Base-by-base conservation (phyloP, 2,329 filamentous ascomycete genomes). In the Hypoxylon sp. region DNA sequence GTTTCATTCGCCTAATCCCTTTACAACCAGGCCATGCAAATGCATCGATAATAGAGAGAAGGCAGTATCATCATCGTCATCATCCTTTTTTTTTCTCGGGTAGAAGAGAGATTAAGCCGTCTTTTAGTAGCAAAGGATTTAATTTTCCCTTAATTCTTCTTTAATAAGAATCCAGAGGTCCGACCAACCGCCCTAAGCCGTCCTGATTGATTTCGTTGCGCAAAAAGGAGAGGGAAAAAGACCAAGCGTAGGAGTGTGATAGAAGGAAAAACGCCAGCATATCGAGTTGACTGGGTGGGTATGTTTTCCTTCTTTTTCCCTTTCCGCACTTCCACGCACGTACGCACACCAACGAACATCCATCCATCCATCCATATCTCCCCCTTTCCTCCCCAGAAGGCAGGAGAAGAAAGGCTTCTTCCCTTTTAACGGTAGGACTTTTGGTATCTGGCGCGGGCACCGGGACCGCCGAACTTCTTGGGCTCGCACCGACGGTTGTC, bases 401-500 rank as follows among this genome's bases (percentile, higher is more conserved):
- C 50, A 56, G 30, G 54, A 48, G 45, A 50, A 49, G 26, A 6
- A 5, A 9, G 21, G 9, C 6, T n/a, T n/a, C n/a, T n/a, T 25
- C 9, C 21, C 16, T n/a, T 61, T 91, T 93, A 96, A 92, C 92
- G 91, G 88, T 97, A 96, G 69, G 92, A 96, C 84, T 97, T 97
- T 84, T 97, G 93, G 92, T 91, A 97, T 76, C 92, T 89, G 74
- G 93, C 83, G 75, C 93, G 89, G 75, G 94, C 93, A 86, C 93
- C 93, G 71, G 86, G 89, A 90, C 89, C 90, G 76, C 87, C 87
- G 75, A 91, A 90, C 85, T 97, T 97, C 92, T 97, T 97, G 81
- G 93, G 93, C 86, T 99, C 94, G 79, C 91, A 94, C 71, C 94
- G 90, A 78, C 94, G 89, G 89, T 96, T 97, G 81, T 99, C 94